phyloP scores from a whole-genome alignment of 108 stramenopile species.

The Chaetoceros muelleri region DNA sequence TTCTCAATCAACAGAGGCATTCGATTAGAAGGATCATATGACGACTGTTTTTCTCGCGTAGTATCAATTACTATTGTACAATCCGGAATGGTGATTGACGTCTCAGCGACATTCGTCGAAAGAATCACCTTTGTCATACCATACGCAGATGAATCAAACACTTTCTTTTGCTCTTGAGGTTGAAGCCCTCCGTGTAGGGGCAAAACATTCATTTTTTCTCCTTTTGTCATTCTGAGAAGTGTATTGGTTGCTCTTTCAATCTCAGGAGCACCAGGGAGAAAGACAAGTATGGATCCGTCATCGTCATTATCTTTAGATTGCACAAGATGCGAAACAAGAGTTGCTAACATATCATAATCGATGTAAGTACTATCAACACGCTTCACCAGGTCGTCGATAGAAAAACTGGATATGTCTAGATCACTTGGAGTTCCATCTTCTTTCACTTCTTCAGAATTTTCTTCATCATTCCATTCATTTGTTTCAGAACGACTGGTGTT shows the following conservation, averaged over 20 bases:
- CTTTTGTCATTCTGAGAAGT: constrained; percentile 24
- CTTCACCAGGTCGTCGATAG: constrained; percentile 57
- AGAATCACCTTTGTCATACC: constrained; percentile 87
- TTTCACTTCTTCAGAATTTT: constrained; percentile 35
- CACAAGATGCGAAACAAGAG: constrained; percentile 40
- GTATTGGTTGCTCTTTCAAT: constrained; percentile 56
- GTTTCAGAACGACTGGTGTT: constrained; percentile 8
- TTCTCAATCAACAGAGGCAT: constrained; percentile 77
- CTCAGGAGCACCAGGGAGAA: constrained; percentile 88
- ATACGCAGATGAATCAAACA: constrained; percentile 55
- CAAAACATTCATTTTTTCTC: constrained; percentile 34
- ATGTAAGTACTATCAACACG: constrained; percentile 51
- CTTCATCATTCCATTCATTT: constrained; percentile 33
- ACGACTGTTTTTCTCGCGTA: constrained; percentile 76
- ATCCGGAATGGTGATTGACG: constrained; percentile 90
- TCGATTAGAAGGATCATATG: constrained; percentile 75
- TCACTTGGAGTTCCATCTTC: constrained; percentile 12
- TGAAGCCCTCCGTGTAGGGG: constrained; percentile 89
- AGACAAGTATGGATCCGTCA: constrained; percentile 83
- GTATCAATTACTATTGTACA: constrained; percentile 87
- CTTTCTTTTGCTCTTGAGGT: constrained; percentile 76
- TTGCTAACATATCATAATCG: constrained; percentile 61
- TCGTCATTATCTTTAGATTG: constrained; percentile 22
- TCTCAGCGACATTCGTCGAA: constrained; percentile 93
- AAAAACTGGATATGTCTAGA: constrained; percentile 7